Conservation (phyloP, 108 stramenopile species). For the Cafeteria roenbergensis region DNA sequence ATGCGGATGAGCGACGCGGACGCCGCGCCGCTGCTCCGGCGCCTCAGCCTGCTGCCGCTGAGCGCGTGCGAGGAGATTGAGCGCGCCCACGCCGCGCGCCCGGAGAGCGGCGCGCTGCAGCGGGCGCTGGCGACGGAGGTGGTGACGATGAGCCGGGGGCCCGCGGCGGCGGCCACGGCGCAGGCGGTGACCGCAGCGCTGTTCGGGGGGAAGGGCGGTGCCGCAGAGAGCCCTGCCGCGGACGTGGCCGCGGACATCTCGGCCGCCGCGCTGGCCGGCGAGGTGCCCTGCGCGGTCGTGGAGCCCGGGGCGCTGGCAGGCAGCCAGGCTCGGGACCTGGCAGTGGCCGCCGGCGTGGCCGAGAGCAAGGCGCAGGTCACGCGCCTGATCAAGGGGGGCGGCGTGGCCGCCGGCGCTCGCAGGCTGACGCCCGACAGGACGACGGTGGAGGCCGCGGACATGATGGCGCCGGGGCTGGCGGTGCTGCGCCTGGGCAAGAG, state of each 20-base stretch:
- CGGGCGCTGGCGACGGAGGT: conserved; percentile 83
- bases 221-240: conserved; percentile 18
- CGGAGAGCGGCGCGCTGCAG: conserved; percentile 78
- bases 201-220: conserved; percentile 40
- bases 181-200: conserved; percentile 68
- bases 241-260: conserved; percentile 35
- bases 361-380: conserved; percentile 77
- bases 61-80: conserved; percentile 46
- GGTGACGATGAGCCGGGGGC: conserved; percentile 75
- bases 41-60: conserved; percentile 77
- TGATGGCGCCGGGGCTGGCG: no score
- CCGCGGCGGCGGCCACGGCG: conserved; percentile 59
- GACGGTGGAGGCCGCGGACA: conserved; percentile 9
- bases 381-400: conserved; percentile 76
- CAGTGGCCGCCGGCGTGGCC: conserved; percentile 59
- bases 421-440: conserved; percentile 23
- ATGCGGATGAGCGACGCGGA: conserved; percentile 82
- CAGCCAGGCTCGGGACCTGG: conserved; percentile 59
- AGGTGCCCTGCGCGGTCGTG: conserved; percentile 29
- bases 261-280: conserved; percentile 50
- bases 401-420: conserved; percentile 35
- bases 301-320: conserved; percentile 28
- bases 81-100: conserved; percentile 46
- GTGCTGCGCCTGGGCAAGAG: no score
- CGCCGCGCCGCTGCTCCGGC: conserved; percentile 75